Evolutionary conservation across 257 asterid species (phyloP).

Genomic region (Catharanthus roseus): DNA sequence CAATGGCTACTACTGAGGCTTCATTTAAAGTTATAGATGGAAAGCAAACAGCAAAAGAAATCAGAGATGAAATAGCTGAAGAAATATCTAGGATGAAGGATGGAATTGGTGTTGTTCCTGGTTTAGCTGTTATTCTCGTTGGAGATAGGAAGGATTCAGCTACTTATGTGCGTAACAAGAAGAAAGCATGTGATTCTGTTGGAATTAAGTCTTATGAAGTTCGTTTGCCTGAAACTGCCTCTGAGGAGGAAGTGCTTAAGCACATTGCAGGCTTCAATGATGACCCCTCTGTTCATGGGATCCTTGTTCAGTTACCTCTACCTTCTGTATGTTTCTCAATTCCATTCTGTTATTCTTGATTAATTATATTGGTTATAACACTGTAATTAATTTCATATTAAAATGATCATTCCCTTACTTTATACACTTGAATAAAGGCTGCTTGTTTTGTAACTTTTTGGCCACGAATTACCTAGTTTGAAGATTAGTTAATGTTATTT

Average conservation of each 20-base stretch:
- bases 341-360: not conserved
- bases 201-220: constrained; percentile 85
- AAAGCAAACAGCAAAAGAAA: constrained; percentile 57
- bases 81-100: constrained; percentile 78
- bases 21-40: constrained; percentile 76
- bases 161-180: constrained; percentile 87
- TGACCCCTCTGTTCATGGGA: constrained; percentile 81
- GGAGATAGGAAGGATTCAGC: constrained; percentile 96
- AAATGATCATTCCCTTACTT: not conserved
- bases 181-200: constrained; percentile 76
- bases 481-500: not conserved
- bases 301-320: constrained; percentile 96
- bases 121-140: constrained; percentile 86
- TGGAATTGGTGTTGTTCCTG: constrained; percentile 71
- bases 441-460: not conserved
- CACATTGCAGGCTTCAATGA: constrained; percentile 59
- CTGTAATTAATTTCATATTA: not conserved
- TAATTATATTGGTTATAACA: too few relatives aligned
- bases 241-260: constrained; percentile 73
- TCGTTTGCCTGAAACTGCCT: constrained; percentile 56
- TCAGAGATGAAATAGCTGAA: constrained; percentile 69
- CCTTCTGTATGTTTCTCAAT: constrained; percentile 53
- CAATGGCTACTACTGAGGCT: constrained; percentile 39
- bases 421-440: not conserved
- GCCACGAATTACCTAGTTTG: not conserved